Evolutionary conservation across 108 stramenopile species (phyloP), one percentile per base, ranked within the genome.

Genomic region (Craspedostauros australis): DNA sequence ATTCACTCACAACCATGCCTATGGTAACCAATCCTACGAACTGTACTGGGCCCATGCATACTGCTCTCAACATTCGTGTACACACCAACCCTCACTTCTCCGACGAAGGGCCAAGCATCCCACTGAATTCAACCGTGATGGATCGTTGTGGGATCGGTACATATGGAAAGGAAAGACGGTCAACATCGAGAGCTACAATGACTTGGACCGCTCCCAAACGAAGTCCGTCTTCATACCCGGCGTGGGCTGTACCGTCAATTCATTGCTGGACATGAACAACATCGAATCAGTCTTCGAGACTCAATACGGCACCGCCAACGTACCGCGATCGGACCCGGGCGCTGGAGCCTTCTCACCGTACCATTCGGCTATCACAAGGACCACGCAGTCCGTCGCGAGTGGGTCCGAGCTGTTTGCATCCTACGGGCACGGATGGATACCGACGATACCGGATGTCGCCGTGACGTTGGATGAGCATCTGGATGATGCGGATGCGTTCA

Each of bases 401-500:
- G 88, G 88, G 11, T 43, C 53, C 8, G 88, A 89, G 60, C 68
- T 89, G 14, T 75, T 79, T 52, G 84, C 82, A 11, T 57, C 54
- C 41, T 89, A 89, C 53, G 88, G 88, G 9, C 46, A 58, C 1
- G 22, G 62, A 20, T 89, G 77, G 77, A 77, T 87, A 54, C 78
- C 72, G 2, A 33, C 30, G 24, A 70, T 73, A 46, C 69, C 73
- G 1, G 57, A 44, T 39, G 64, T 58, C 0, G 54, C 64, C n/a
- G 65, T 74, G 2, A 63, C 73, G 5, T 58, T 61, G 12, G 41
- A 76, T 24, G 39, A 42, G 44, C 57, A 50, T 42, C 25, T 81
- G 30, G 56, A 79, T 36, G 39, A 64, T 18, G 69, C 72, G 25
- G 62, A 79, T 42, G 34, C 57, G 20, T 70, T 73, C 28, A n/a